phyloP scores from a whole-genome alignment of 805 yeast species.

The Candida taoyuanica region DNA sequence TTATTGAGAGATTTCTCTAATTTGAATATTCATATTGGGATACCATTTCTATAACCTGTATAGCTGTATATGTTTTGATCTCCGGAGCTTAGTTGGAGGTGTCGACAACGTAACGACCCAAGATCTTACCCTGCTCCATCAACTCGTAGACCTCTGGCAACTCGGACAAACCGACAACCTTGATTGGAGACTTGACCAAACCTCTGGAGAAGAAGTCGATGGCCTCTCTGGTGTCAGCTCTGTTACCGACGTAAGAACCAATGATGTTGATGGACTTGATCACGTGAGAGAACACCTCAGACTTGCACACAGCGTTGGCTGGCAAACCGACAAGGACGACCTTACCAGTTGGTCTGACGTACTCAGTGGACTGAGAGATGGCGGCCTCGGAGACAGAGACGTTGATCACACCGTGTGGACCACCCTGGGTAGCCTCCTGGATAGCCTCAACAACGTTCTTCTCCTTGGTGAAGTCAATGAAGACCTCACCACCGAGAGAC shows the following conservation, averaged over 20 bases:
- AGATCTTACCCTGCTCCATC: conserved; percentile 80
- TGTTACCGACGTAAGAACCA: conserved; percentile 87
- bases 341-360: conserved; percentile 56
- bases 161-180: conserved; percentile 70
- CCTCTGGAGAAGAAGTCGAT: conserved; percentile 71
- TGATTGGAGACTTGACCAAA: conserved; percentile 65
- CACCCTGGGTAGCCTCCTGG: conserved; percentile 51
- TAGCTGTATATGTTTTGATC: too few relatives aligned
- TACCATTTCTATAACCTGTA: conserved; percentile 4
- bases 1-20: too few relatives aligned
- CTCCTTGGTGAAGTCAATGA: conserved; percentile 49
- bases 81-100: conserved; percentile 12
- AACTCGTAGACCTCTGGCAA: conserved; percentile 64
- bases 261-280: conserved; percentile 48
- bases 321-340: conserved; percentile 62
- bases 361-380: conserved; percentile 45
- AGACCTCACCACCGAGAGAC: conserved; percentile 61
- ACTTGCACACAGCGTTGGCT: conserved; percentile 49
- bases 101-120: conserved; percentile 60
- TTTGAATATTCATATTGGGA: conserved; percentile 3
- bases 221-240: conserved; percentile 82
- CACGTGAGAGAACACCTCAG: conserved; percentile 51
- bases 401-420: conserved; percentile 53
- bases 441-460: conserved; percentile 49
- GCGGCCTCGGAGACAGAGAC: conserved; percentile 47